Percentiles rank a stretch among this genome's conserved stretches.
These are phyloP conservation scores for Chloris gayana DNA, from an alignment of 176 grass and related monocot genomes.

Conservation along the genomic window DNA sequence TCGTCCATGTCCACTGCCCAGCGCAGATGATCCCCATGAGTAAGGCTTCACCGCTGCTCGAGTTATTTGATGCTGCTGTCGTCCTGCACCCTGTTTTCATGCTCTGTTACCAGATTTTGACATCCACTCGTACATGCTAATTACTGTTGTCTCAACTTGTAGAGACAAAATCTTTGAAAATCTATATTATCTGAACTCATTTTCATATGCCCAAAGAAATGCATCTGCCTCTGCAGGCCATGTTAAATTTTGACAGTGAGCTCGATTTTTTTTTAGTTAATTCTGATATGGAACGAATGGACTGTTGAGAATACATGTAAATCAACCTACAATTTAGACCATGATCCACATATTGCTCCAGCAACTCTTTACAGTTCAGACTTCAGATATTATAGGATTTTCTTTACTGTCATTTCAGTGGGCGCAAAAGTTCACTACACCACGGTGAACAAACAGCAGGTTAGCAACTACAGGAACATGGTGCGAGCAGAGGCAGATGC, in stretches of 20 bases:
- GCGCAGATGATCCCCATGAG: constrained; percentile 49
- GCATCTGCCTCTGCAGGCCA: background rate
- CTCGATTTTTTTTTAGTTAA: too few species aligned
- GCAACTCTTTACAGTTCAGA: background rate
- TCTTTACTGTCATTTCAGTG: constrained; percentile 29
- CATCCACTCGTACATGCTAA: too few species aligned
- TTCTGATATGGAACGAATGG: too few species aligned
- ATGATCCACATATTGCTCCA: background rate
- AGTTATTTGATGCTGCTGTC: background rate
- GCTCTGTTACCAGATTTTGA: background rate
- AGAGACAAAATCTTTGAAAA: too few species aligned
- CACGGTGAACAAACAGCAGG: constrained; percentile 30
- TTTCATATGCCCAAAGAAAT: background rate
- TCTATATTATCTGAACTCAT: too few species aligned
- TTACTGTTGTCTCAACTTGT: too few species aligned
- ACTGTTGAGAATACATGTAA: too few species aligned
- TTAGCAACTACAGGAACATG: constrained; percentile 38
- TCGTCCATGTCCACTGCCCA: constrained; percentile 63
- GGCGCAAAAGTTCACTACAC: constrained; percentile 25
- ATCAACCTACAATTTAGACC: too few species aligned
- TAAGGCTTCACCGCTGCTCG: background rate
- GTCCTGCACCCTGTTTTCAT: background rate
- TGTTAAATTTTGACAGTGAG: background rate
- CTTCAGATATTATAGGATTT: background rate
- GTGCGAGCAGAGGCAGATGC: constrained; percentile 41